A percentile compares a stretch with the other conserved stretches of the same genome.
Conservation (phyloP, 202 grass and related monocot species). For the Brachypodium distachyon region DNA sequence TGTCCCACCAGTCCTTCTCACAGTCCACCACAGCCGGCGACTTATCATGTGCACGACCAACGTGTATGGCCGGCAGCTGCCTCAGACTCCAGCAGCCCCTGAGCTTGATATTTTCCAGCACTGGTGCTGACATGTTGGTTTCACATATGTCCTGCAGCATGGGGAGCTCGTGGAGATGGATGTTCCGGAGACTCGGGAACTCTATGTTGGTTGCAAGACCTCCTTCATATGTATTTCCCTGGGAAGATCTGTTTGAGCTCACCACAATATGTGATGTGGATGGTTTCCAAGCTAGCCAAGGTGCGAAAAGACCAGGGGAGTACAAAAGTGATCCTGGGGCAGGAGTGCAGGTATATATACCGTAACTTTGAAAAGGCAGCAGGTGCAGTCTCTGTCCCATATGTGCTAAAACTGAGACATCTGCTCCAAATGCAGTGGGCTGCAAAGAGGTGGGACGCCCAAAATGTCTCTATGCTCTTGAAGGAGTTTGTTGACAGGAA, state of each 20-base stretch:
- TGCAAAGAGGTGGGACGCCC: background rate
- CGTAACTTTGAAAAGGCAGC: background rate
- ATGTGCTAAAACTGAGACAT: background rate
- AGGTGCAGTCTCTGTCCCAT: background rate
- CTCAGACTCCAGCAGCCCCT: background rate
- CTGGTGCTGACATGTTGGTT: background rate
- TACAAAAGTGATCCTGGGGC: background rate
- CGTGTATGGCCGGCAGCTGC: background rate
- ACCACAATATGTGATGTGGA: background rate
- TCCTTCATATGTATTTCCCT: background rate
- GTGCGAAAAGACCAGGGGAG: background rate
- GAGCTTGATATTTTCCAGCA: background rate
- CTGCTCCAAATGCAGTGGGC: background rate
- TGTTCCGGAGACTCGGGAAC: background rate
- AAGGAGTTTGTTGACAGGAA: accelerated
- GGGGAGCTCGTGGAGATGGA: background rate
- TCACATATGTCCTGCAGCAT: background rate
- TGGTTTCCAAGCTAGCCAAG: background rate
- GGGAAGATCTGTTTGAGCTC: background rate
- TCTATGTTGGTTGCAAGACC: background rate
- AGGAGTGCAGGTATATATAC: background rate
- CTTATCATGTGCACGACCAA: background rate
- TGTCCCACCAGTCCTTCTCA: background rate
- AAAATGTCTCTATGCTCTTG: background rate
- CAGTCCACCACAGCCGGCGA: background rate